A percentile compares a stretch with the other conserved stretches of the same genome.
Evolutionary conservation across 1,139 yeast species (phyloP).

Genomic region (Candida labiduridarum): DNA sequence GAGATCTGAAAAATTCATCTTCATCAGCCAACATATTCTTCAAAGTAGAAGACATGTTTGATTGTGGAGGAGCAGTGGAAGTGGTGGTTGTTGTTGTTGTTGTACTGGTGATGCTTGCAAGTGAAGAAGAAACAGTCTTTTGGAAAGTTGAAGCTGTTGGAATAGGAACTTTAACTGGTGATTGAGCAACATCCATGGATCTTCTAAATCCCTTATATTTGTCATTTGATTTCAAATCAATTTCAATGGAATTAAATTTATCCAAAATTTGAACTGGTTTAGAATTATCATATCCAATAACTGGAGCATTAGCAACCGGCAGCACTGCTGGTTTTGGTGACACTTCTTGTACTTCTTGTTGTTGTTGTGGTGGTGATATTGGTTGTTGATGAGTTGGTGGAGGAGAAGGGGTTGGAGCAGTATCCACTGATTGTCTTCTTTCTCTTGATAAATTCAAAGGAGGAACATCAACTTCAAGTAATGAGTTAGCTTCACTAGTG

Average conservation of each 20-base stretch:
- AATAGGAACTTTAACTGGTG: constrained; percentile 30
- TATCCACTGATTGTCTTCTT: constrained; percentile 2
- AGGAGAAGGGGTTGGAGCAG: constrained; percentile 4
- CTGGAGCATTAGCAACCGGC: constrained; percentile 7
- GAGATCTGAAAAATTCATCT: constrained; percentile 1
- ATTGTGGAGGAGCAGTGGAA: background rate
- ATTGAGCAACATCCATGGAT: constrained; percentile 28
- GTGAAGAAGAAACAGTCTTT: constrained; percentile 2
- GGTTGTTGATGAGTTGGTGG: constrained; percentile 1
- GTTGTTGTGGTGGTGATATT: background rate
- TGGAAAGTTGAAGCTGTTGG: constrained; percentile 20
- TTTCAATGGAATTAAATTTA: constrained; percentile 18
- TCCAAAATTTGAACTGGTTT: constrained; percentile 16
- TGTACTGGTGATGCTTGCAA: background rate
- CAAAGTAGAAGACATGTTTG: constrained; percentile 15
- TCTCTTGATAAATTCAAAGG: constrained; percentile 21
- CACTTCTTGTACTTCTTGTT: background rate
- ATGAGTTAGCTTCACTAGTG: constrained; percentile 15
- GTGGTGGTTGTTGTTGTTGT: background rate
- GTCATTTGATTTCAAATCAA: constrained; percentile 33
- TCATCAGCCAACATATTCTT: constrained; percentile 11
- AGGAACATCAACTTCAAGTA: constrained; percentile 16
- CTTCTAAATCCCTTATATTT: constrained; percentile 52
- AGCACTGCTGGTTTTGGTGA: too few species aligned
- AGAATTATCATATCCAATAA: constrained; percentile 12